phyloP scores from a whole-genome alignment of 2,329 filamentous ascomycete species.

The Myotisia sp. region DNA sequence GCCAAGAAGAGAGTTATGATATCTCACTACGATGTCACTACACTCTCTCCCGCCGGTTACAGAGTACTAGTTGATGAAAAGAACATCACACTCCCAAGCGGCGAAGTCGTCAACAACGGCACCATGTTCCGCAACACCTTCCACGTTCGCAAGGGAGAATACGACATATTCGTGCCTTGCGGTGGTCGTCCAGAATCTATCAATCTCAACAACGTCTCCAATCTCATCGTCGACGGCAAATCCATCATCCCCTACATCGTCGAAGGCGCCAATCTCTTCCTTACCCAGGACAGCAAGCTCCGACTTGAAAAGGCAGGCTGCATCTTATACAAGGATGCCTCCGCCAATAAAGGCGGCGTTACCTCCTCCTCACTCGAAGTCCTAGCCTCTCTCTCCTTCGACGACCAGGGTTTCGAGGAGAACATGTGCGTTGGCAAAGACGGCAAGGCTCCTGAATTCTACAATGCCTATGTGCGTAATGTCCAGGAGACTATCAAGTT shows the following conservation, averaged over 20 bases:
- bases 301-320: conserved; percentile 90
- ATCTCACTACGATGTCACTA: conserved; percentile 65
- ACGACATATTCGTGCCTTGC: conserved; percentile 87
- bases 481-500: conserved; percentile 84
- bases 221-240: conserved; percentile 83
- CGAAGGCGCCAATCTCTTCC: conserved; percentile 95
- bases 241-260: conserved; percentile 83
- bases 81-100: conserved; percentile 73
- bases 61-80: conserved; percentile 82
- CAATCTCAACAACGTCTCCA: conserved; percentile 72
- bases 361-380: conserved; percentile 96
- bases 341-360: conserved; percentile 95
- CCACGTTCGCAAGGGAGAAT: conserved; percentile 64
- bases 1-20: conserved; percentile 86
- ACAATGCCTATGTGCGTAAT: conserved; percentile 79
- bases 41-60: conserved; percentile 78
- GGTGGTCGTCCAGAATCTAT: conserved; percentile 95
- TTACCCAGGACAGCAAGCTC: conserved; percentile 94
- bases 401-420: conserved; percentile 72
- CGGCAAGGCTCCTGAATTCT: conserved; percentile 74
- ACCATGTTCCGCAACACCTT: conserved; percentile 96
- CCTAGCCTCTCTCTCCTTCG: conserved; percentile 82
- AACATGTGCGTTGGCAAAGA: conserved; percentile 82
- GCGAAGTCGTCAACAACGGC: conserved; percentile 78
- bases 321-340: conserved; percentile 93